Evolutionary conservation across 371 early-diverging fungal genomes (phyloP).

Genomic region (Fennellomyces sp.): DNA sequence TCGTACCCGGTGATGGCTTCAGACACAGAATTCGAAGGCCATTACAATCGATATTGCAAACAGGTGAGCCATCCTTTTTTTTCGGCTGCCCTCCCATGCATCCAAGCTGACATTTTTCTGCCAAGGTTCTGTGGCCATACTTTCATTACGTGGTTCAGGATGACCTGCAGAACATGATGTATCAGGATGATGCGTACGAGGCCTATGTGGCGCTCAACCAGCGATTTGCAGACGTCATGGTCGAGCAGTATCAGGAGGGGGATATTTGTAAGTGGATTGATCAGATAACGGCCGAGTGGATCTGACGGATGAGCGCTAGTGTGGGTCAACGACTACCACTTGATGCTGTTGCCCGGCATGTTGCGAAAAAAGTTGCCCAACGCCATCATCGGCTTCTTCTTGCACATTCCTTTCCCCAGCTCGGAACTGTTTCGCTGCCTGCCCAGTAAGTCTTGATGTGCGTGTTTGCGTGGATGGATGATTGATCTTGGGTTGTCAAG

Average conservation of each 20-base stretch:
- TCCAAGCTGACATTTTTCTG: background rate
- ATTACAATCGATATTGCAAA: slow-evolving; percentile 95
- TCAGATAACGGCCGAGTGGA: slow-evolving; percentile 94
- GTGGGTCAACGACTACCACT: slow-evolving; percentile 99
- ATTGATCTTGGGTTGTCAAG: slow-evolving; percentile 33
- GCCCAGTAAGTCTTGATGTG: slow-evolving; percentile 67
- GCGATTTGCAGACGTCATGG: slow-evolving; percentile 78
- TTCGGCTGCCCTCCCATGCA: no score
- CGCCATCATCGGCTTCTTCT: slow-evolving; percentile 92
- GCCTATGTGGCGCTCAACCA: slow-evolving; percentile 85
- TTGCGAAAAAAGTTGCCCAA: slow-evolving; percentile 80
- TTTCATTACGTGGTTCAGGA: slow-evolving; percentile 87
- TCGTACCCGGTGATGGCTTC: slow-evolving; percentile 87
- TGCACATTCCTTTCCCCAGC: slow-evolving; percentile 97
- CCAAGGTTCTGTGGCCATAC: slow-evolving; percentile 93
- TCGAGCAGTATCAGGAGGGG: slow-evolving; percentile 70
- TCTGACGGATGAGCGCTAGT: slow-evolving; percentile 73
- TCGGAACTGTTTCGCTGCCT: slow-evolving; percentile 95
- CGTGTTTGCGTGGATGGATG: no score
- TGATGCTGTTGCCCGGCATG: slow-evolving; percentile 90
- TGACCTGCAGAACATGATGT: slow-evolving; percentile 69
- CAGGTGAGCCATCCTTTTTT: slow-evolving; percentile 51
- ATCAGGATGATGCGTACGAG: slow-evolving; percentile 80
- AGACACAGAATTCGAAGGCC: slow-evolving; percentile 78
- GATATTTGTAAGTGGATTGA: slow-evolving; percentile 80